Evolutionary conservation across 352 stramenopile species (phyloP).

Genomic region (Blastocystis sp.): DNA sequence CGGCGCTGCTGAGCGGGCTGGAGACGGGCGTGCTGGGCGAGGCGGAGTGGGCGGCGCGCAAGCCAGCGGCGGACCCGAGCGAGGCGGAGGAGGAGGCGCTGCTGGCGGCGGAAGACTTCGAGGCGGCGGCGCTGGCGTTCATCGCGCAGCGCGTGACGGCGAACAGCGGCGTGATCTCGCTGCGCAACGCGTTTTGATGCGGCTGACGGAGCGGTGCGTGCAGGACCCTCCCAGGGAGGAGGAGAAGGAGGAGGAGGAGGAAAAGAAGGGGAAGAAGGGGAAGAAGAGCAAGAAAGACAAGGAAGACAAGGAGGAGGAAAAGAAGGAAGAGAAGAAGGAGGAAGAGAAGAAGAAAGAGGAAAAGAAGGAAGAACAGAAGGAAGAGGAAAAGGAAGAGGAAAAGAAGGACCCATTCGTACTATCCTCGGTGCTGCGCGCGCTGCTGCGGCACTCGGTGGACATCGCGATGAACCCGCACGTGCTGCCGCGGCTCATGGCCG

Average conservation of each 20-base stretch:
- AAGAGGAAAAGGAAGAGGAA: not conserved
- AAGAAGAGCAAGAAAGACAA: too few species aligned
- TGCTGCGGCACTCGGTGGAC: slow-evolving; percentile 1
- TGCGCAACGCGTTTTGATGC: not conserved
- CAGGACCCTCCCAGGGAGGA: not conserved
- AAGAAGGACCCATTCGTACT: not conserved
- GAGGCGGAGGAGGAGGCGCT: slow-evolving; percentile 12
- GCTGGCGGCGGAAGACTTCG: slow-evolving; percentile 7
- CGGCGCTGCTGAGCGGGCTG: not conserved
- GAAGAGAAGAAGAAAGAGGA: too few species aligned
- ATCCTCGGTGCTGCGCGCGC: not conserved
- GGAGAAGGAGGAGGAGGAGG: too few species aligned
- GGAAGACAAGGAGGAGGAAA: too few species aligned
- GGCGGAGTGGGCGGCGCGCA: slow-evolving; percentile 10
- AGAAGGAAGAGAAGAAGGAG: too few species aligned
- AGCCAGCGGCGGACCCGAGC: not conserved
- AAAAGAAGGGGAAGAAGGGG: too few species aligned
- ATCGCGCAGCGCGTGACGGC: not conserved
- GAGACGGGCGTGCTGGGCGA: not conserved
- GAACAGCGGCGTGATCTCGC: slow-evolving; percentile 23
- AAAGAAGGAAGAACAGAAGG: too few species aligned
- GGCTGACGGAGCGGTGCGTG: slow-evolving; percentile 10
- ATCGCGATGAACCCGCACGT: slow-evolving; percentile 35
- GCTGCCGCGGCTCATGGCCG: not conserved
- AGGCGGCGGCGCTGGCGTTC: slow-evolving; percentile 22